Percentiles rank a stretch among this genome's conserved stretches.
Conservation (phyloP, 1,284 basidiomycete species). For the Sporisorium graminicola region DNA sequence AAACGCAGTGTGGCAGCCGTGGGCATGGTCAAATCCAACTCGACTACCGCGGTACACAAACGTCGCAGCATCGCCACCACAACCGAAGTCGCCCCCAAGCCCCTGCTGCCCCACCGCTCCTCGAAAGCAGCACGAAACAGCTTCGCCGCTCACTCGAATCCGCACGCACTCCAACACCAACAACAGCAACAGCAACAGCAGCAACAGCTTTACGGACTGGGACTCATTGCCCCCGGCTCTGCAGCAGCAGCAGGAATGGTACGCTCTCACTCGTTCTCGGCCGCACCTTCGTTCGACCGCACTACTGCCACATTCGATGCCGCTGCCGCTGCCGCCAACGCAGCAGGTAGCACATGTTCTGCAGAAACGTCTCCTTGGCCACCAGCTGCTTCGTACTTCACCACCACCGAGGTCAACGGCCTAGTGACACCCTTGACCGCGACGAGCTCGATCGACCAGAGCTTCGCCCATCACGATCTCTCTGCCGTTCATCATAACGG, state of each 20-base stretch:
- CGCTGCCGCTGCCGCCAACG: too few relatives aligned
- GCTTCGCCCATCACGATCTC: constrained; percentile 5
- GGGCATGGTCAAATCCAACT: constrained; percentile 21
- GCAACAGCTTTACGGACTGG: constrained; percentile 14
- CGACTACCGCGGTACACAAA: constrained; percentile 7
- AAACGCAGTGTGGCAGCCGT: neutral
- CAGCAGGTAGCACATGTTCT: neutral
- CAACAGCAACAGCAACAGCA: constrained; percentile 3
- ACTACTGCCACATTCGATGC: neutral
- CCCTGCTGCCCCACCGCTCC: neutral
- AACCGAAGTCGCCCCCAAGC: neutral
- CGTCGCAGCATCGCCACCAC: constrained; percentile 25
- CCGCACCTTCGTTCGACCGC: neutral
- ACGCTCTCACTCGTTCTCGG: constrained; percentile 29
- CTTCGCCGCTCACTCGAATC: neutral
- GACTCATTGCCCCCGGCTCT: constrained; percentile 4
- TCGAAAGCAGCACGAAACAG: neutral
- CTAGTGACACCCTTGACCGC: constrained; percentile 30
- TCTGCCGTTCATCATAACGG: neutral
- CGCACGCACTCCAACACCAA: neutral
- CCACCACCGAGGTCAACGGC: constrained; percentile 29
- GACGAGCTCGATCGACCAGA: constrained; percentile 8
- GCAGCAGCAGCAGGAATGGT: neutral
- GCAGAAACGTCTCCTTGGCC: constrained; percentile 22
- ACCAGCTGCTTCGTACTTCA: neutral